A percentile compares a stretch with the other conserved stretches of the same genome.
These are phyloP conservation scores for Clarireedia paspali DNA, from an alignment of 2,329 filamentous ascomycete genomes.

Conservation along the genomic window DNA sequence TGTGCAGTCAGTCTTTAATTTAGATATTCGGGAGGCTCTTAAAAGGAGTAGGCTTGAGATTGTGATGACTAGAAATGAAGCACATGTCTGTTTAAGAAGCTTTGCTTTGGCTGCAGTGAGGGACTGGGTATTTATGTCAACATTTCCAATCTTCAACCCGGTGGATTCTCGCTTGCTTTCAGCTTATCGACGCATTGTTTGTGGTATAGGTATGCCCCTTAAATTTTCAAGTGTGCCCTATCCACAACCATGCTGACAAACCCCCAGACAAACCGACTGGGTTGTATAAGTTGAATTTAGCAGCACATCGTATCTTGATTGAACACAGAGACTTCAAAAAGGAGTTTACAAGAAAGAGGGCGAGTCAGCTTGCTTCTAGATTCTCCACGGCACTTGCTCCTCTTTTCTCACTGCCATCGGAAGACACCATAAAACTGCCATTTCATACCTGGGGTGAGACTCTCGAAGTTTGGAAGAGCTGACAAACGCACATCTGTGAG, in stretches of 20 bases:
- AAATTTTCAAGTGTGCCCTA: not conserved
- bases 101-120: conserved; percentile 6
- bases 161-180: not conserved
- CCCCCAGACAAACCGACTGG: conserved; percentile 4
- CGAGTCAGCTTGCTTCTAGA: not conserved
- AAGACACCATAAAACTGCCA: not conserved
- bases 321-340: conserved; percentile 2
- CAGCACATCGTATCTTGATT: conserved; percentile 9
- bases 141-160: conserved; percentile 9
- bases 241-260: not conserved
- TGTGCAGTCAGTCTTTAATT: not conserved
- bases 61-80: not conserved
- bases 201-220: conserved; percentile 1
- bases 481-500: conserved; percentile 8
- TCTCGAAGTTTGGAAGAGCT: conserved; percentile 2
- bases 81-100: not conserved
- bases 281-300: conserved; percentile 10
- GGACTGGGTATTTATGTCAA: conserved; percentile 14
- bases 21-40: not conserved
- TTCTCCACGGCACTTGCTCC: conserved; percentile 8
- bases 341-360: conserved; percentile 2
- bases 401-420: conserved; percentile 2
- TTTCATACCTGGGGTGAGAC: conserved; percentile 10
- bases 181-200: conserved; percentile 9
- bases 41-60: not conserved